phyloP scores from a whole-genome alignment of 495 filamentous ascomycete genomes.

The Xylaria nigripes region DNA sequence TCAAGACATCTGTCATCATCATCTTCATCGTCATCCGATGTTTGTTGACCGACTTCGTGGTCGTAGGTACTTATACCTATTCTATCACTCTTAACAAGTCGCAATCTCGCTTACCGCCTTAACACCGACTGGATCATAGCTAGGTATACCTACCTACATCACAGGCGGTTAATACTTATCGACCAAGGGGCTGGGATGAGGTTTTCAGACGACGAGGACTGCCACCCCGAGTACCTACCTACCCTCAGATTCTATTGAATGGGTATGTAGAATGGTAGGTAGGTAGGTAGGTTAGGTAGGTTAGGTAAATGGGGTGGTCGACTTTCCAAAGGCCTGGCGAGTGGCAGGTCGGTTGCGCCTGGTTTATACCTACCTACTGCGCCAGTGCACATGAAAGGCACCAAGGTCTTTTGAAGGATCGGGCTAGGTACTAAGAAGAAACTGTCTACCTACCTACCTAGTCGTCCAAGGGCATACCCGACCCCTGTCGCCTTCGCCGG shows the following conservation, averaged over 20 bases:
- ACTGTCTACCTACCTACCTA: no score
- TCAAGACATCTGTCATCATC: neutral
- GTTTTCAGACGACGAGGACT: neutral
- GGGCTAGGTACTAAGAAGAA: slow-evolving; percentile 6
- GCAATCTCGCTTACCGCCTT: slow-evolving; percentile 19
- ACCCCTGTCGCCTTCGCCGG: slow-evolving; percentile 15
- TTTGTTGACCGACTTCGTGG: slow-evolving; percentile 13
- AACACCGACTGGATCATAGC: neutral
- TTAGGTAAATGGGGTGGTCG: slow-evolving; percentile 6
- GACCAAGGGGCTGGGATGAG: neutral
- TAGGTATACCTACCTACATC: slow-evolving; percentile 3
- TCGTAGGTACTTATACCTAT: no score
- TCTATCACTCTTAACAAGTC: slow-evolving; percentile 1
- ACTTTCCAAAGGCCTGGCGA: neutral
- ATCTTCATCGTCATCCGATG: neutral
- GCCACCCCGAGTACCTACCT: neutral
- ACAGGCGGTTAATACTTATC: neutral
- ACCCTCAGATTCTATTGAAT: neutral
- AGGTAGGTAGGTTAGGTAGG: neutral
- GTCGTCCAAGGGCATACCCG: slow-evolving; percentile 9
- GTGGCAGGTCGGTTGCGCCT: slow-evolving; percentile 2
- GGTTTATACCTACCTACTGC: slow-evolving; percentile 4
- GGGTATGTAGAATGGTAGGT: neutral
- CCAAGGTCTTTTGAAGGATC: slow-evolving; percentile 4
- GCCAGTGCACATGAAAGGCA: neutral